A percentile compares a stretch with the other conserved stretches of the same genome.
Evolutionary conservation across 257 asterid genomes (phyloP).

Genomic region (Rehmannia glutinosa): DNA sequence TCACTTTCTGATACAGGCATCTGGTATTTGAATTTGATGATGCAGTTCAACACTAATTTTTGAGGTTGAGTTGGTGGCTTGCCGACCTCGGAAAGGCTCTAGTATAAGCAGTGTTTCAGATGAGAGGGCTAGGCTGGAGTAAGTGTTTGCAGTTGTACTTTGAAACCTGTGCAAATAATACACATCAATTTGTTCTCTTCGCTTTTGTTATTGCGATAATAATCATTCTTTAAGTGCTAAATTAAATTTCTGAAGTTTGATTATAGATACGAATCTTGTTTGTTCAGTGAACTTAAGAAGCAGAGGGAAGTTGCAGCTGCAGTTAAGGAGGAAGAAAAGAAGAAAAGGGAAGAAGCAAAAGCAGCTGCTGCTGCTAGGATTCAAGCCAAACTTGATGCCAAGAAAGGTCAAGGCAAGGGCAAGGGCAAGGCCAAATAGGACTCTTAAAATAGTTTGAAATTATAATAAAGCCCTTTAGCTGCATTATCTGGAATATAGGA

Average conservation of each 20-base stretch:
- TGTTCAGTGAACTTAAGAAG: constrained; percentile 77
- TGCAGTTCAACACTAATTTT: constrained; percentile 87
- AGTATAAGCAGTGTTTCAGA: constrained; percentile 83
- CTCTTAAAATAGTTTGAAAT: neutral
- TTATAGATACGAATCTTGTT: neutral
- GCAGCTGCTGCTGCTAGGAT: constrained; percentile 96
- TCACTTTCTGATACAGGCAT: neutral
- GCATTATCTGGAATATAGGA: neutral
- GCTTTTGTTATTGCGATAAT: neutral
- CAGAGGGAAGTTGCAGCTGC: constrained; percentile 87
- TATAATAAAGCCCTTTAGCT: neutral
- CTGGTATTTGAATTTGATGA: constrained; percentile 6
- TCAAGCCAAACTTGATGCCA: constrained; percentile 91
- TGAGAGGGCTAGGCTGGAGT: constrained; percentile 95
- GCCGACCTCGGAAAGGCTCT: constrained; percentile 94
- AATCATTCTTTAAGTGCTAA: too few relatives aligned
- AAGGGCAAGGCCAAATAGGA: constrained; percentile 74
- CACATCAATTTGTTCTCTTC: neutral
- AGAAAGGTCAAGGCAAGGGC: constrained; percentile 84
- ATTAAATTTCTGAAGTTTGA: neutral
- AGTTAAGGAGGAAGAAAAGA: constrained; percentile 86
- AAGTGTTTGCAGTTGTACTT: constrained; percentile 26
- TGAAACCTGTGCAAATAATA: neutral
- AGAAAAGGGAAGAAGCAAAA: constrained; percentile 98
- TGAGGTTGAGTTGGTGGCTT: constrained; percentile 93